Evolutionary conservation across 2,329 filamentous ascomycete species (phyloP).

Genomic region (Arthrobotrys sinensis): DNA sequence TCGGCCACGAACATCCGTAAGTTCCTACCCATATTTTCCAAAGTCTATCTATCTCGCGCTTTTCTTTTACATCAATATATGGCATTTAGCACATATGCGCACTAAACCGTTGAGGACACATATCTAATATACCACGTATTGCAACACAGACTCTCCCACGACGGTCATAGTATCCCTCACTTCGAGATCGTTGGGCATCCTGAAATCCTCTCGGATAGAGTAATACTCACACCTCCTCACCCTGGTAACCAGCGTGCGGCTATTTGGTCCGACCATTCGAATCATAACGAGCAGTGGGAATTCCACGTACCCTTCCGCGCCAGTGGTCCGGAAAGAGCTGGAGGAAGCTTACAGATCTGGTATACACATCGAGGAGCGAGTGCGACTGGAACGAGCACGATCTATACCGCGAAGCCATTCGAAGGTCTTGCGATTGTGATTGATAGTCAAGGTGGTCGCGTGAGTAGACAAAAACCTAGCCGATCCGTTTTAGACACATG

Average conservation of each 20-base stretch:
- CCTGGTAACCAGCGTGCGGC: constrained; percentile 88
- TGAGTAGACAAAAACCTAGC: constrained; percentile 67
- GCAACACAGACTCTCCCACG: constrained; percentile 75
- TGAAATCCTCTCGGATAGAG: constrained; percentile 85
- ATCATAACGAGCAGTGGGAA: constrained; percentile 80
- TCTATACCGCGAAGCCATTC: constrained; percentile 71
- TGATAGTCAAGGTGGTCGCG: constrained; percentile 81
- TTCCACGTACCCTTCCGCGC: constrained; percentile 89
- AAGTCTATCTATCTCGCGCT: too few relatives aligned
- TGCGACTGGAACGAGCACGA: constrained; percentile 72
- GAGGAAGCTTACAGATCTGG: constrained; percentile 95
- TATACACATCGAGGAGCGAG: constrained; percentile 62
- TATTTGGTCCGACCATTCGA: constrained; percentile 80
- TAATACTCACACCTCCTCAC: constrained; percentile 90
- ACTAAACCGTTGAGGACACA: constrained; percentile 37
- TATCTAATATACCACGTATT: constrained; percentile 46
- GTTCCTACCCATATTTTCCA: constrained; percentile 4
- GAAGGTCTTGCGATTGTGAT: constrained; percentile 91
- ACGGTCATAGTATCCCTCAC: constrained; percentile 72
- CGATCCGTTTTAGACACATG: background rate
- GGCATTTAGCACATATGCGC: background rate
- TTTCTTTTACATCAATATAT: background rate
- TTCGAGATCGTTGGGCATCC: constrained; percentile 74
- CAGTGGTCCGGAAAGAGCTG: constrained; percentile 85
- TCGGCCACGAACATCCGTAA: constrained; percentile 55